Evolutionary conservation across 2,329 filamentous ascomycete species (phyloP), one percentile per base, ranked within the genome.

Genomic region (Microdochium trichocladiopsis): DNA sequence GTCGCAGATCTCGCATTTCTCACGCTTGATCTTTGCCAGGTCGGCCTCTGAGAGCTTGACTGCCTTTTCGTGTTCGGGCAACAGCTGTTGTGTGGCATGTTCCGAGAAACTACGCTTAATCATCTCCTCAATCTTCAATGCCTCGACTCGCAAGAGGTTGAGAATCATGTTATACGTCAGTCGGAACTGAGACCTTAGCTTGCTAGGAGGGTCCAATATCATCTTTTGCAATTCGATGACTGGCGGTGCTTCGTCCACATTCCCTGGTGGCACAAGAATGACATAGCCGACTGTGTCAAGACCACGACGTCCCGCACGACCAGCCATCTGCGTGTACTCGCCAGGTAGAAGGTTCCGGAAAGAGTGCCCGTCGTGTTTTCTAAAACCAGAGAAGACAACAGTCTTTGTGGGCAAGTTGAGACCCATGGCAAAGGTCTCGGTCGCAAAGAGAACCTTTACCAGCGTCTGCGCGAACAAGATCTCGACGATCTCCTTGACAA

Each of bases 101-200:
- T 99, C 94, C 50, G 93, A 96, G 76, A 99, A 99, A 68, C 92
- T 96, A 58, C 94, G 87, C 78, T 99, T 99, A 75, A 99, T 99
- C 94, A 99, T 99, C 71, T 99, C 94, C 68, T 99, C 94, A 60
- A 99, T 97, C 73, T 96, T 97, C 58, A 99, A 73, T 2, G 94
- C 94, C 69, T 99, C 94, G 2, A 99, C 94, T 33, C 94, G 87
- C 49, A 99, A 77, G 28, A 99, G 76, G 64, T 97, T 99, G 25
- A 99, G 75, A 55, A 99, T 99, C 94, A 99, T 99, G 71, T 97
- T 99, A 76, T 99, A 99, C 0, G 95, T 99, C 48, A 99, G 77
- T 55, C 94, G 84, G 76, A 99, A 99, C 65, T 99, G 94, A 6
- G 93, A 97, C 48, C 91, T 84, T 49, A 99, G 79, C 71, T 97